Conservation (phyloP, 2,329 filamentous ascomycete species). For the Fusarium longipes region DNA sequence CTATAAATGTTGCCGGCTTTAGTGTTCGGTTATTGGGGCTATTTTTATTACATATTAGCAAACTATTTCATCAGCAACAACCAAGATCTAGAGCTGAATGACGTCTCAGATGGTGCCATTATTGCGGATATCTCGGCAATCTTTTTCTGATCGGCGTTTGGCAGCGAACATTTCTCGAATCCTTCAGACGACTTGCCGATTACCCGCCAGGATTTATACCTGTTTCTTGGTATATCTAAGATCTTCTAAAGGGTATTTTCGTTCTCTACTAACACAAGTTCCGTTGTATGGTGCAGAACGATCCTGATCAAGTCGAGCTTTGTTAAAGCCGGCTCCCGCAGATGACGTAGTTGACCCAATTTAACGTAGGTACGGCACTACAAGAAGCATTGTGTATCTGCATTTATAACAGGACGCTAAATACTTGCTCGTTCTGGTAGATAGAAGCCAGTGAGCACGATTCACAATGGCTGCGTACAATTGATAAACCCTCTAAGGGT, state of each 20-base stretch:
- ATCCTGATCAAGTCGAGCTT: background rate
- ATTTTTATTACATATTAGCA: background rate
- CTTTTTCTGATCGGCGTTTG: background rate
- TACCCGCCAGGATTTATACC: background rate
- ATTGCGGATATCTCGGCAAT: background rate
- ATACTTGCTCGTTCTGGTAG: background rate
- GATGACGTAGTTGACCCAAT: slow-evolving; percentile 4
- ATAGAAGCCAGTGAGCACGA: too few relatives aligned
- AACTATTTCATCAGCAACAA: background rate
- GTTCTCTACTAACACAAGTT: background rate
- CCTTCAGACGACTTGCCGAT: background rate
- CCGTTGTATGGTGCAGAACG: background rate
- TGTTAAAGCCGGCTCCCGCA: too few relatives aligned
- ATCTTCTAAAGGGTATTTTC: too few relatives aligned
- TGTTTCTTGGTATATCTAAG: background rate
- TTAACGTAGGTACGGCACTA: background rate
- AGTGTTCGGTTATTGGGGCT: background rate
- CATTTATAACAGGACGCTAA: too few relatives aligned
- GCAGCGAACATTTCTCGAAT: background rate
- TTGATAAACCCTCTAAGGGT: too few relatives aligned
- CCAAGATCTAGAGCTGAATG: background rate
- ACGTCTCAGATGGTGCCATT: background rate
- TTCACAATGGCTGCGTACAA: too few relatives aligned
- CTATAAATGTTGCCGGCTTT: background rate
- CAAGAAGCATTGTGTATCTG: background rate